phyloP scores from a whole-genome alignment of 129 eudicot genomes.

The Artemisia argyi region DNA sequence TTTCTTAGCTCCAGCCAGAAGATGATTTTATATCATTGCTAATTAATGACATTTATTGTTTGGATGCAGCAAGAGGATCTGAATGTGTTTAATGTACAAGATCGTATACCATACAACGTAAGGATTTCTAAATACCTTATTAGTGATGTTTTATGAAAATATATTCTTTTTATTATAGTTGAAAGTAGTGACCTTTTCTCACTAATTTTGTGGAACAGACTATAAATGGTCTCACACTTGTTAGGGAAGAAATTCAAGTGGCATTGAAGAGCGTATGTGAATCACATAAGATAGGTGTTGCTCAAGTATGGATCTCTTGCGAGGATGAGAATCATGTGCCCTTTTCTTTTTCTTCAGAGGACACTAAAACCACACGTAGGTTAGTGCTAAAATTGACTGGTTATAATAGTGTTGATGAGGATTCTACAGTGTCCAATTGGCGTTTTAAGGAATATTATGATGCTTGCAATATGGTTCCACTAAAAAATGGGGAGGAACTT shows the following conservation, averaged over 20 bases:
- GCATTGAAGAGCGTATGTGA: not conserved
- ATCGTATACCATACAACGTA: no score
- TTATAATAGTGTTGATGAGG: not conserved
- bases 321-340: not conserved
- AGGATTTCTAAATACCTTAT: no score
- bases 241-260: not conserved
- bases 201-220: not conserved
- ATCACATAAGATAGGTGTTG: not conserved
- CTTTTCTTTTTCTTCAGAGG: not conserved
- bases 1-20: no score
- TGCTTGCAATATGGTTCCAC: not conserved
- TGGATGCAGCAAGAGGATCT: no score
- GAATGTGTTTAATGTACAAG: no score
- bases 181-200: no score
- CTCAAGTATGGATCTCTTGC: not conserved
- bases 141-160: no score
- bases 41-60: no score
- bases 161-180: no score
- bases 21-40: no score
- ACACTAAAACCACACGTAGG: not conserved
- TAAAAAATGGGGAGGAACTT: not conserved
- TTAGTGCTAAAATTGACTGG: not conserved
- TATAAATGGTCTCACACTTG: not conserved
- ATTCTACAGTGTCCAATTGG: not conserved
- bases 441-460: not conserved